A percentile compares a stretch with the other conserved stretches of the same genome.
phyloP scores from a whole-genome alignment of 257 asterid species.

The Hygrophila difformis region DNA sequence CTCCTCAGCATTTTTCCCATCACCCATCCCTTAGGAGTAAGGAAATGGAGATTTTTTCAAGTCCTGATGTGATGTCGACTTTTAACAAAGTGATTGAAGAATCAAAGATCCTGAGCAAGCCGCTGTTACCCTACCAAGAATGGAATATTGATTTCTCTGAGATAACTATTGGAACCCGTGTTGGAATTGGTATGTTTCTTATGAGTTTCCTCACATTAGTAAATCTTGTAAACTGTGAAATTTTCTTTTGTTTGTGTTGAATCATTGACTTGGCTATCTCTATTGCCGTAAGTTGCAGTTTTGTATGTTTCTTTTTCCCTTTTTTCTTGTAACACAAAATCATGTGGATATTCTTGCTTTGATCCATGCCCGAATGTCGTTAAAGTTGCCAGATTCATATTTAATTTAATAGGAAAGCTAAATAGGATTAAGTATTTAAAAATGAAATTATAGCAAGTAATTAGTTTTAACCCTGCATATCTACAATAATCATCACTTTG shows the following conservation, averaged over 20 bases:
- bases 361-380: not conserved
- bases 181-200: conserved; percentile 72
- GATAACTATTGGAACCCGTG: conserved; percentile 69
- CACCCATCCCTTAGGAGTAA: conserved; percentile 43
- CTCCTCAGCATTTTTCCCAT: conserved; percentile 51
- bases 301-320: not conserved
- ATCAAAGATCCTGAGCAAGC: conserved; percentile 62
- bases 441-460: too few relatives aligned
- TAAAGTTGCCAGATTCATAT: not conserved
- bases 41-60: conserved; percentile 24
- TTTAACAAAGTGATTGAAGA: conserved; percentile 62
- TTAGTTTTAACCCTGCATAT: too few relatives aligned
- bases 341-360: not conserved
- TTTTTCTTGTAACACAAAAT: not conserved
- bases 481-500: too few relatives aligned
- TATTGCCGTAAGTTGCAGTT: not conserved
- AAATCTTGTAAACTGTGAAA: conserved; percentile 6
- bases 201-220: conserved; percentile 1
- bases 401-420: not conserved
- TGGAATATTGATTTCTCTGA: conserved; percentile 91
- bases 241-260: conserved; percentile 8
- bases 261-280: not conserved
- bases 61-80: conserved; percentile 47
- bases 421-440: too few relatives aligned
- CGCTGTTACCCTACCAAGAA: conserved; percentile 68